phyloP scores from a whole-genome alignment of 495 filamentous ascomycete genomes.

The Aspergillus carlsbadensis region DNA sequence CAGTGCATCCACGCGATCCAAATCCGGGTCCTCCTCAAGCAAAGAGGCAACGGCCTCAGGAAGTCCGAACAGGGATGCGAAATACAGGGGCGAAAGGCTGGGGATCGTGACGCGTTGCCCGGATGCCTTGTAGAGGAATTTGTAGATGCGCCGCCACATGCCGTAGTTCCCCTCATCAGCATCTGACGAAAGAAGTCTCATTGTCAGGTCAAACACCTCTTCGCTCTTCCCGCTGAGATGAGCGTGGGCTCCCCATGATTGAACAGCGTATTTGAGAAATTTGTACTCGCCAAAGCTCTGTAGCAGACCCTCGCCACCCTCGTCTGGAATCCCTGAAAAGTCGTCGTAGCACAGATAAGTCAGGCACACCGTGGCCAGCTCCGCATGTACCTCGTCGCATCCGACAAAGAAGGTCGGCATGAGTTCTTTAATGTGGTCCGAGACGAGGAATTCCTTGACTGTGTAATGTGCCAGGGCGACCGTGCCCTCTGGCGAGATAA shows the following conservation, averaged over 20 bases:
- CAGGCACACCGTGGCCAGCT: neutral
- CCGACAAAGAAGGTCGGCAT: neutral
- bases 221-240: neutral
- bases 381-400: neutral
- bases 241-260: neutral
- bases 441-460: neutral
- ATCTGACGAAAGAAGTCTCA: neutral
- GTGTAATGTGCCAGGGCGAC: neutral
- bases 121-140: neutral
- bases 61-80: neutral
- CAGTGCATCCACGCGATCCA: neutral
- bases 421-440: neutral
- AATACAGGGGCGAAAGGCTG: neutral
- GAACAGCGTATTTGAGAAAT: neutral
- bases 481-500: neutral
- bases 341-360: neutral
- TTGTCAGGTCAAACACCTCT: neutral
- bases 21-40: neutral
- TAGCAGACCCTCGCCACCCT: neutral
- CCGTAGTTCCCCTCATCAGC: neutral
- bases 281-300: neutral
- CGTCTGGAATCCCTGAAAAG: neutral
- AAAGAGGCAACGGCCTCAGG: neutral
- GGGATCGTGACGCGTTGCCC: neutral
- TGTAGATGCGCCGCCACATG: neutral